Percentiles rank a stretch among this genome's conserved stretches.
phyloP scores from a whole-genome alignment of 164 flowering plant species.

The Piper longum region DNA sequence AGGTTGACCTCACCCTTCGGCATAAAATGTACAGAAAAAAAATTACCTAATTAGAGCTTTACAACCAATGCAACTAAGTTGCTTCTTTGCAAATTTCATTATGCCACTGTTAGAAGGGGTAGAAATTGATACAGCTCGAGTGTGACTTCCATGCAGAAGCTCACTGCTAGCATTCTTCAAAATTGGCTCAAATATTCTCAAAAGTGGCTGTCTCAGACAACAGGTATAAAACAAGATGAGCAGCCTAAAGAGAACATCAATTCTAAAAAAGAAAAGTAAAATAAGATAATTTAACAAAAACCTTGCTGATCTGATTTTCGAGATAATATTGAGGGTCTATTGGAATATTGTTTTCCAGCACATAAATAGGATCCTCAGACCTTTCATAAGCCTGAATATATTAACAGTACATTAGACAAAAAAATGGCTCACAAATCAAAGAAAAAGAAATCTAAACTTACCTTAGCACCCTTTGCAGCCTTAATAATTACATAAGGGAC shows the following conservation, averaged over 20 bases:
- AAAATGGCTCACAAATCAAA: background rate
- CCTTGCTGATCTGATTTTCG: constrained; percentile 94
- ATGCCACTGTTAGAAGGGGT: constrained; percentile 93
- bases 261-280: background rate
- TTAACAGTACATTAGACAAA: constrained; percentile 3
- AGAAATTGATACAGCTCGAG: constrained; percentile 84
- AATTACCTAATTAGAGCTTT: constrained; percentile 66
- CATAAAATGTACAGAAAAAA: background rate
- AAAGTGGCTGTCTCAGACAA: constrained; percentile 47
- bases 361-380: constrained; percentile 98
- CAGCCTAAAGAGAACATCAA: background rate
- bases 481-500: constrained; percentile 95
- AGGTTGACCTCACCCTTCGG: background rate
- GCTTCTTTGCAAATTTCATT: constrained; percentile 90
- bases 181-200: constrained; percentile 93
- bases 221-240: background rate
- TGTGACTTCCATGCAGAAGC: constrained; percentile 90
- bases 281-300: constrained; percentile 10
- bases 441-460: constrained; percentile 11
- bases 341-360: constrained; percentile 89
- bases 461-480: constrained; percentile 99
- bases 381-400: constrained; percentile 80
- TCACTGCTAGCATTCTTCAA: constrained; percentile 86
- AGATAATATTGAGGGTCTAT: constrained; percentile 91
- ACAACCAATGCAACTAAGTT: constrained; percentile 88